Evolutionary conservation across 1,284 basidiomycete species (phyloP), one percentile per base, ranked within the genome.

Genomic region (Takashimella koratensis): DNA sequence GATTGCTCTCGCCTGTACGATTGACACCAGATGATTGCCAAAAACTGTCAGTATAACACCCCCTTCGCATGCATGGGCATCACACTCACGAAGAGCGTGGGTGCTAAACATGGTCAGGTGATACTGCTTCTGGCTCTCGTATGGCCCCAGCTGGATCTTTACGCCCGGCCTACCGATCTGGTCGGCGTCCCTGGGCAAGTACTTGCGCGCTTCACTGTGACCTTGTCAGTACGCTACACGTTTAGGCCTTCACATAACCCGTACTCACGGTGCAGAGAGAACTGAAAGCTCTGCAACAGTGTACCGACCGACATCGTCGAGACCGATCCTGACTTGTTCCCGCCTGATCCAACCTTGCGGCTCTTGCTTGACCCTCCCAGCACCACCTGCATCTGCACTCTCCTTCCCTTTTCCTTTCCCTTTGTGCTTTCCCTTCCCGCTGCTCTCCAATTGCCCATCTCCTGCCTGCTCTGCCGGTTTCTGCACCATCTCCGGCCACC

Each of bases 371-470:
- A 36, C 30, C 16, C 30, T 16, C 16, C 10, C 8, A 8, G 16
- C 30, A 16, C 16, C 30, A n/a, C 40, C 36, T 44, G 52, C 26
- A 23, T 45, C 45, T 23, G 45, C 54, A 52, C 39, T 39, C 49
- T 40, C 23, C 44, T 56, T 19, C 45, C 86, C 45, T 45, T 57
- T 27, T 45, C 44, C 23, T 26, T 52, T 56, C 19, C 45, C 86
- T 43, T 47, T 57, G 22, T 45, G 43, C 23, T 24, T 52, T 12
- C 22, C 42, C 19, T 19, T 36, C 39, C 10, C 43, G 44, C 10
- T 45, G n/a, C n/a, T n/a, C n/a, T n/a, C n/a, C n/a, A n/a, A n/a
- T n/a, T n/a, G n/a, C n/a, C n/a, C n/a, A n/a, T n/a, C n/a, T n/a
- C n/a, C n/a, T n/a, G n/a, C n/a, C n/a, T n/a, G n/a, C n/a, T n/a